Evolutionary conservation across 306 rosid genomes (phyloP).

Genomic region (Vigna nakashimae): DNA sequence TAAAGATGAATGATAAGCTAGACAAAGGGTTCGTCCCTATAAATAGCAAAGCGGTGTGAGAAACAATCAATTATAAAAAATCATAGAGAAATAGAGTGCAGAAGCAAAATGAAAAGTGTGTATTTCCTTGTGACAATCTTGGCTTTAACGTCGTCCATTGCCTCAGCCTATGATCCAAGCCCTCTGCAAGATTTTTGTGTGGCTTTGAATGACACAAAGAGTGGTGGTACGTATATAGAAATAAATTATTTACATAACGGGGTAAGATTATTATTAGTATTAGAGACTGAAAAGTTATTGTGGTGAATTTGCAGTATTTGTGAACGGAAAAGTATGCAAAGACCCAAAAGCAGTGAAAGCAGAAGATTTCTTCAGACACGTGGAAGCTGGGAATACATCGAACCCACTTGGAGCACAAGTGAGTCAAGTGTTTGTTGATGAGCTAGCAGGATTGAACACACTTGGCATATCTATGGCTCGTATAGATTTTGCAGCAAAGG

Average conservation of each 20-base stretch:
- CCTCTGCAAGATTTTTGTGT: slow-evolving; percentile 43
- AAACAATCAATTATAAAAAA: not conserved
- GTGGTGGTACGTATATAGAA: not conserved
- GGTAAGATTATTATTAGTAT: too few species aligned
- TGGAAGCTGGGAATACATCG: slow-evolving; percentile 10
- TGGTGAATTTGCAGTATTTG: too few species aligned
- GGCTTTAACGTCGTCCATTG: slow-evolving; percentile 21
- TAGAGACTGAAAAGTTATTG: too few species aligned
- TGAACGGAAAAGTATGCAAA: too few species aligned
- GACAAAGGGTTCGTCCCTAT: too few species aligned
- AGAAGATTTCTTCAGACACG: slow-evolving; percentile 41
- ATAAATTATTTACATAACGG: too few species aligned
- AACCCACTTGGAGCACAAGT: slow-evolving; percentile 2
- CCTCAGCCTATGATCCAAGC: slow-evolving; percentile 48
- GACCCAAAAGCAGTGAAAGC: not conserved
- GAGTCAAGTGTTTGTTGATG: not conserved
- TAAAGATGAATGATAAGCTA: too few species aligned
- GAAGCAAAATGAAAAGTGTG: not conserved
- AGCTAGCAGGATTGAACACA: slow-evolving; percentile 30
- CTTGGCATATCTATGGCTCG: slow-evolving; percentile 33
- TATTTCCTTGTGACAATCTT: slow-evolving; percentile 6
- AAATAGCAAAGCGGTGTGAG: too few species aligned
- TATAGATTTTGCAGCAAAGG: slow-evolving; percentile 29
- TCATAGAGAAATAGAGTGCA: not conserved
- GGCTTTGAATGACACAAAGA: slow-evolving; percentile 17